Evolutionary conservation across 2,329 filamentous ascomycete genomes (phyloP), one percentile per base, ranked within the genome.

Genomic region (Dactylellina leptospora): DNA sequence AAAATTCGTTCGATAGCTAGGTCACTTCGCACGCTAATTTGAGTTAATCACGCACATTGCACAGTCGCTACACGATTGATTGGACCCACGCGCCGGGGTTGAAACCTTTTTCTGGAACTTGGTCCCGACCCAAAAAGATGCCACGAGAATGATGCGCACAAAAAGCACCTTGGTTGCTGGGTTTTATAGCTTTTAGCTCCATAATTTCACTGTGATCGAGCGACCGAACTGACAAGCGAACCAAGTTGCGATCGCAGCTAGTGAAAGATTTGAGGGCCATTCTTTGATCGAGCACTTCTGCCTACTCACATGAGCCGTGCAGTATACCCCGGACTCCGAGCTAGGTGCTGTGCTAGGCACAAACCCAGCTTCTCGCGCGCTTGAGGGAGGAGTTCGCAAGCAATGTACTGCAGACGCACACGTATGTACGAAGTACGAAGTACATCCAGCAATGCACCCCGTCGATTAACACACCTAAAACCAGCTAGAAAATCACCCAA

Each of bases 31-130:
- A 55, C 51, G 22, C 51, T 55, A 55, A 13, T 55, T 40, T 47
- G 40, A 27, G 50, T 40, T 66, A 30, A 66, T 66, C 61, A 58
- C 61, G 45, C 22, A 50, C 28, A 30, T 22, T n/a, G n/a, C 22
- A 28, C 20, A 53, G 10, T 47, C 38, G 1, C 4, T 62, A 27
- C 10, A 58, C 16, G 20, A 33, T 66, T n/a, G 9, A 50, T 50
- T 58, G 51, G 61, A 55, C 51, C 61, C 51, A 66, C 61, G 20
- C 3, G 23, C 61, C 61, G 18, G 61, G 61, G 42, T 66, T 56
- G 42, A 48, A 11, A 8, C n/a, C 48, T 45, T 64, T 13, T 55
- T 55, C 38, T 64, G 60, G 60, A 64, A 56, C 36, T 56, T 42
- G 42, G 60, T 55, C 50, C 60, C 60, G 60, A 64, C 23, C 45